phyloP scores from a whole-genome alignment of 306 rosid species.

The Hippophae tibetana region DNA sequence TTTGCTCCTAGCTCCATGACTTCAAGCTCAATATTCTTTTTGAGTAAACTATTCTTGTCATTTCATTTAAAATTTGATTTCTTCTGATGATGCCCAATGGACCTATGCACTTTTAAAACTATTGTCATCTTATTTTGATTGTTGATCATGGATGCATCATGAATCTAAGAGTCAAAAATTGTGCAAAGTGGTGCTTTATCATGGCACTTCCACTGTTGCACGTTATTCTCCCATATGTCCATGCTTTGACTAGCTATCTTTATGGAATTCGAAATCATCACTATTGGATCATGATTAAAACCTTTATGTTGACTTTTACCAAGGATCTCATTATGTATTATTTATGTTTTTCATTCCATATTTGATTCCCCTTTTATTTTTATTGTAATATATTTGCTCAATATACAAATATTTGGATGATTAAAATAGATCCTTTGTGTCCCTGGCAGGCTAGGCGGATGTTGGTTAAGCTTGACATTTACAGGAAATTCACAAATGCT shows the following conservation, averaged over 20 bases:
- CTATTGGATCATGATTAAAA: not conserved
- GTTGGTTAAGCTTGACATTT: conserved; percentile 84
- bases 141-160: too few species aligned
- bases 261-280: not conserved
- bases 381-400: too few species aligned
- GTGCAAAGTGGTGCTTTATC: not conserved
- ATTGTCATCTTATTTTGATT: too few species aligned
- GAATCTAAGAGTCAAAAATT: too few species aligned
- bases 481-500: conserved; percentile 88
- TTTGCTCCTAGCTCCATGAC: not conserved
- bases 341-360: not conserved
- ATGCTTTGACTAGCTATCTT: not conserved
- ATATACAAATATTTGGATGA: conserved; percentile 7
- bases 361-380: not conserved
- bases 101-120: too few species aligned
- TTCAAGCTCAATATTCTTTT: too few species aligned
- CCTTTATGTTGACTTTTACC: not conserved
- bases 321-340: not conserved
- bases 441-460: conserved; percentile 72
- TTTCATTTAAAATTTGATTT: too few species aligned
- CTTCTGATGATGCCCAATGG: too few species aligned
- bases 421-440: conserved; percentile 19
- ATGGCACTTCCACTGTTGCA: not conserved
- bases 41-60: too few species aligned
- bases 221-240: not conserved